Conservation (phyloP, 2,329 filamentous ascomycete genomes). For the Grosmannia huntii region DNA sequence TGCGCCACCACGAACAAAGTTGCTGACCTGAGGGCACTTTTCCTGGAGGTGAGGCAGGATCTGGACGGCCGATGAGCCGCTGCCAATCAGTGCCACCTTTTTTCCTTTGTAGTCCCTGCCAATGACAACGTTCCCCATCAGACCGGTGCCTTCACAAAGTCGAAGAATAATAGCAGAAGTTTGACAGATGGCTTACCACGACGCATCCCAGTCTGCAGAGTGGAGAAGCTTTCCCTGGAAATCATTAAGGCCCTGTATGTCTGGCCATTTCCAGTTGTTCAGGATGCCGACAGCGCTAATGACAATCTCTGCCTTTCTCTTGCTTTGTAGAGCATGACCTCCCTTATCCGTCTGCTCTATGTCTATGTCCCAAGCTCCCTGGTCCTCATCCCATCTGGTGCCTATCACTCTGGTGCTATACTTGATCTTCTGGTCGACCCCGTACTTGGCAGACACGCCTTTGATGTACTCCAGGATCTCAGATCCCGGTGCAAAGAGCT, state of each 20-base stretch:
- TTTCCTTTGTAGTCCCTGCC: slow-evolving; percentile 32
- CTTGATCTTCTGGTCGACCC: slow-evolving; percentile 29
- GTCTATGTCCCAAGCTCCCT: slow-evolving; percentile 27
- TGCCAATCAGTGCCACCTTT: slow-evolving; percentile 40
- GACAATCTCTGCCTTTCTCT: slow-evolving; percentile 31
- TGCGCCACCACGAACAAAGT: slow-evolving; percentile 25
- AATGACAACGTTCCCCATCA: too few species aligned
- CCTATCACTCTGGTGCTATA: slow-evolving; percentile 26
- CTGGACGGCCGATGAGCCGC: slow-evolving; percentile 41
- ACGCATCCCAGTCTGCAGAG: slow-evolving; percentile 35
- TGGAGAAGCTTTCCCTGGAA: slow-evolving; percentile 38
- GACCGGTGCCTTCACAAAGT: too few species aligned
- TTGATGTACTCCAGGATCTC: slow-evolving; percentile 44
- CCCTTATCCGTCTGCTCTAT: slow-evolving; percentile 20
- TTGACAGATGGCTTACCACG: not conserved
- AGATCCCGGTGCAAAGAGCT: slow-evolving; percentile 38
- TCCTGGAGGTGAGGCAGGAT: slow-evolving; percentile 34
- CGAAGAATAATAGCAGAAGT: not conserved
- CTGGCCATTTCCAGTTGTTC: slow-evolving; percentile 40
- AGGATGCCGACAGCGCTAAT: slow-evolving; percentile 36
- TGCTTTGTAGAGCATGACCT: slow-evolving; percentile 23
- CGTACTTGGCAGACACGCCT: slow-evolving; percentile 27
- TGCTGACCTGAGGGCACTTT: slow-evolving; percentile 21
- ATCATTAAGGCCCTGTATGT: slow-evolving; percentile 28
- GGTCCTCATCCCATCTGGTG: slow-evolving; percentile 30